phyloP scores from a whole-genome alignment of 169 alveolate genomes.

The Eimeria tenella region DNA sequence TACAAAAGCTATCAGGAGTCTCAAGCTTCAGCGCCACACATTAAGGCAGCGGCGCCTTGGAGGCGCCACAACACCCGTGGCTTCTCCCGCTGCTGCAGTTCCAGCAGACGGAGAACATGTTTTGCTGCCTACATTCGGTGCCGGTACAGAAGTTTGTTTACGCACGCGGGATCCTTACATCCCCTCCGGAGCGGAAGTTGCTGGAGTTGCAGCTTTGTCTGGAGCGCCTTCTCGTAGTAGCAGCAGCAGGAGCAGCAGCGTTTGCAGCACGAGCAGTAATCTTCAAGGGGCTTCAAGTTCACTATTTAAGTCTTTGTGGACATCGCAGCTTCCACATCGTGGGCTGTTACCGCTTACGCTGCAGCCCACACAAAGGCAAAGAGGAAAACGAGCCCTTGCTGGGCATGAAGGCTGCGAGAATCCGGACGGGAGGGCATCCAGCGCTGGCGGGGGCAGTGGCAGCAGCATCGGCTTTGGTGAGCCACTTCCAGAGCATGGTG shows the following conservation, averaged over 20 bases:
- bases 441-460: conserved; percentile 23
- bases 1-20: conserved; percentile 58
- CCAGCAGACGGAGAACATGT: conserved; percentile 17
- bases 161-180: conserved; percentile 20
- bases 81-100: conserved; percentile 57
- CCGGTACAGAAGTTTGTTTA: neutral
- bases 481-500: neutral
- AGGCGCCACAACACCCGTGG: conserved; percentile 64
- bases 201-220: neutral
- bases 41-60: conserved; percentile 70
- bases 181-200: conserved; percentile 34
- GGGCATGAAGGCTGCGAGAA: neutral
- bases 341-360: neutral
- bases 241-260: conserved; percentile 73
- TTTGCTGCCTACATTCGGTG: neutral
- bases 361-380: conserved; percentile 28
- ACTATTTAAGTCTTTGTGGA: conserved; percentile 27
- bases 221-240: conserved; percentile 53
- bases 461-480: neutral
- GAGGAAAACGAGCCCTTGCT: neutral
- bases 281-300: neutral
- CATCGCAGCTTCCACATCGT: conserved; percentile 21
- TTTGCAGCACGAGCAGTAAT: conserved; percentile 49
- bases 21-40: conserved; percentile 71
- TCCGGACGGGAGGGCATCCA: neutral